A percentile compares a stretch with the other conserved stretches of the same genome.
Evolutionary conservation across 345 rosid genomes (phyloP).

Genomic region (Rhizophora mangle): DNA sequence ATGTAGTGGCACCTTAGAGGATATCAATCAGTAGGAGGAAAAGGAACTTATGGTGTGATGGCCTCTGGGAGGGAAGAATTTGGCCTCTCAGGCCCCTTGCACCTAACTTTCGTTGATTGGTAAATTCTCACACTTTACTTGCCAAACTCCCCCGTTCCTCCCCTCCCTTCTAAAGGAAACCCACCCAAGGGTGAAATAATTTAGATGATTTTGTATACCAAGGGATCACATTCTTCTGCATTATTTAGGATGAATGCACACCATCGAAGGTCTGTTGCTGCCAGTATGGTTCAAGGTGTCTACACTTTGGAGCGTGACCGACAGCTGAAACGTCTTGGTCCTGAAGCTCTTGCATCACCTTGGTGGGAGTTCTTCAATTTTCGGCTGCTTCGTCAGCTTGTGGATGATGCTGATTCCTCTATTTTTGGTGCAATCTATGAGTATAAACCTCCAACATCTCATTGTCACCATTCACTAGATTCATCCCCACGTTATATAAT

Average conservation of each 20-base stretch:
- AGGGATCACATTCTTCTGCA: not conserved
- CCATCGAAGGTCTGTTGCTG: slow-evolving; percentile 69
- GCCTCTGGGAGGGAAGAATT: slow-evolving; percentile 68
- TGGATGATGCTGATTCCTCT: slow-evolving; percentile 68
- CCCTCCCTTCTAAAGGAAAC: not conserved
- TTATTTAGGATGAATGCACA: slow-evolving; percentile 58
- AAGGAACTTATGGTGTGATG: slow-evolving; percentile 25
- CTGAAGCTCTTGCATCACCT: slow-evolving; percentile 58
- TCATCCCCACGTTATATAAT: slow-evolving; percentile 58
- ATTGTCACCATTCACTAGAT: slow-evolving; percentile 24
- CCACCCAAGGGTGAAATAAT: not conserved
- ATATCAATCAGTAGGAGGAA: slow-evolving; percentile 14
- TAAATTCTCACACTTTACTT: slow-evolving; percentile 19
- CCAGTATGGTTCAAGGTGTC: slow-evolving; percentile 79
- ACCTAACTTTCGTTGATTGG: slow-evolving; percentile 68
- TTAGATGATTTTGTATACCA: not conserved
- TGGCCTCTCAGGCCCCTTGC: slow-evolving; percentile 61
- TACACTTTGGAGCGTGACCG: slow-evolving; percentile 80
- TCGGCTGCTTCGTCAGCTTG: slow-evolving; percentile 48
- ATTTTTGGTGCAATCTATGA: slow-evolving; percentile 81
- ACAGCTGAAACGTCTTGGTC: slow-evolving; percentile 63
- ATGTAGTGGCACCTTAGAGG: slow-evolving; percentile 16
- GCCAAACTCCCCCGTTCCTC: not conserved
- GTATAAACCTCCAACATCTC: slow-evolving; percentile 44
- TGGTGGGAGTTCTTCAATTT: slow-evolving; percentile 92